Evolutionary conservation across 2,329 filamentous ascomycete genomes (phyloP), one percentile per base, ranked within the genome.

Genomic region (Chrysoporthe austroafricana): DNA sequence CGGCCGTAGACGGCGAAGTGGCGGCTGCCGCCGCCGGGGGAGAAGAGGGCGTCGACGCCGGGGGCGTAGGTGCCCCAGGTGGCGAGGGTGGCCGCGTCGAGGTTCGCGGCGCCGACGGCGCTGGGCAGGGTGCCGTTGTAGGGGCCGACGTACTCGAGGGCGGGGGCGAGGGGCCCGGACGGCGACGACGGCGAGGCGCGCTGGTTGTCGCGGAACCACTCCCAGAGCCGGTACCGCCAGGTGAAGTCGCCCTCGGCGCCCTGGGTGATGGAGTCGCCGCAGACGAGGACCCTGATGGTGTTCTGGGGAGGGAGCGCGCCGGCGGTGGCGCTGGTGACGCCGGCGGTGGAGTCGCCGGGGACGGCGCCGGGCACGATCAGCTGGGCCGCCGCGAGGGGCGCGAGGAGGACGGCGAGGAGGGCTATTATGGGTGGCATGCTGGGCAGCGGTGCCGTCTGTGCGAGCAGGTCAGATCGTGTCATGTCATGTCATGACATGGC

Each of bases 161-260:
- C 34, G 5, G 67, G 67, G 11, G 50, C 39, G 4, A 13, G 32
- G 34, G 46, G n/a, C 32, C 3, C 43, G 8, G 57, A 61, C 2
- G 64, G 44, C 7, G 60, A 52, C 1, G 64, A 34, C 7, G 34
- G 18, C 5, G 43, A 71, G 54, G 69, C 42, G 43, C 76, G 63
- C 4, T 64, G 43, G 34, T 76, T 68, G 16, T 61, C 50, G 2
- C 69, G 69, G 62, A 81, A 74, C 79, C 80, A 82, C 60, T 81
- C 66, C 75, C 76, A 80, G 14, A 82, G 70, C 4, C 79, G 75
- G 62, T 78, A 82, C 9, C 80, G 75, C 80, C 80, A 82, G 11
- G 80, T 82, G 63, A 74, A 79, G 69, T 82, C 80, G 42, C 77
- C 79, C 66, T 81, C 78, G 34, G 69, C 70, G 14, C 79, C 79